Conservation (phyloP, 371 early-diverging fungal species). For the Sporodiniella umbellata region DNA sequence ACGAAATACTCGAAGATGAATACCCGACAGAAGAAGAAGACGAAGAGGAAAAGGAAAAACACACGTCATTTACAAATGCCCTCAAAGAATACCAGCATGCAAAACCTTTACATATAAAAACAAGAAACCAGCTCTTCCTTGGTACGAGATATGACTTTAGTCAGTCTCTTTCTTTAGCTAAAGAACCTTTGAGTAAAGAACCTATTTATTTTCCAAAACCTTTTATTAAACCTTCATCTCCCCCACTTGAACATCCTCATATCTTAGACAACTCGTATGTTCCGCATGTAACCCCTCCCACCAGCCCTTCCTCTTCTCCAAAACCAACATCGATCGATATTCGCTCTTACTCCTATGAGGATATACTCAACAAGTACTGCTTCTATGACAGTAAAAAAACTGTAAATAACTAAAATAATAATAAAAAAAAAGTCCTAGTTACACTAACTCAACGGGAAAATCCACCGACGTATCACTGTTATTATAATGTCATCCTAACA, state of each 20-base stretch:
- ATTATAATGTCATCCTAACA: neutral
- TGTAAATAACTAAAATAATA: neutral
- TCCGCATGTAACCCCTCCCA: constrained; percentile 2
- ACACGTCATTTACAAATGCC: constrained; percentile 20
- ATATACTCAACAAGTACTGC: constrained; percentile 44
- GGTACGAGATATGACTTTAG: constrained; percentile 32
- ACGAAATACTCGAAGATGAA: constrained; percentile 9
- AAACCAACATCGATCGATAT: constrained; percentile 5
- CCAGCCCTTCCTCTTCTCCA: constrained; percentile 10
- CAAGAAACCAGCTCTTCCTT: constrained; percentile 15
- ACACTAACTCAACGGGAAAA: neutral
- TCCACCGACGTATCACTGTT: neutral
- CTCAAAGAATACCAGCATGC: constrained; percentile 24
- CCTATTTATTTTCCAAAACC: constrained; percentile 1
- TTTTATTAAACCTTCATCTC: constrained; percentile 3
- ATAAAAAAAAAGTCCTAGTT: neutral
- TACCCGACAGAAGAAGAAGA: constrained; percentile 2
- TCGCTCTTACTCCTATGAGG: constrained; percentile 29
- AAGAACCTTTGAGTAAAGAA: constrained; percentile 7
- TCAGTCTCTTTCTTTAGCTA: constrained; percentile 25
- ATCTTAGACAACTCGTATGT: neutral
- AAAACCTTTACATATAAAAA: constrained; percentile 18
- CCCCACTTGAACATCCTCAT: constrained; percentile 3
- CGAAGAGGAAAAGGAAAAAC: constrained; percentile 13
- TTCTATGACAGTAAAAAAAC: constrained; percentile 19